Conservation (phyloP, 352 stramenopile species). For the Phytophthora fragariae region DNA sequence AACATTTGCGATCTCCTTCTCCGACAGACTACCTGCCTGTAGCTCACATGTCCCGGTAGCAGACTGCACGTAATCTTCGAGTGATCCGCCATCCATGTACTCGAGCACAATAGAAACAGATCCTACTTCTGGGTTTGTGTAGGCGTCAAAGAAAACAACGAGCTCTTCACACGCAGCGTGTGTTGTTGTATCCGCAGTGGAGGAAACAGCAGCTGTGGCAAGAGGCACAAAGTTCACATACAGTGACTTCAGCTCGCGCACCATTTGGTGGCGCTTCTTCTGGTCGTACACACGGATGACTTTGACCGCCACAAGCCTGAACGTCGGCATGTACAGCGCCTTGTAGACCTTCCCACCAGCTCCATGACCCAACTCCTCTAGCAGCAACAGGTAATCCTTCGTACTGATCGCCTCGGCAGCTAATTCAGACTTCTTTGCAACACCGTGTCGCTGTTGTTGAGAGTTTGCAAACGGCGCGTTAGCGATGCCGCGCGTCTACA, state of each 20-base stretch:
- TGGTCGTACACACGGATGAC: constrained; percentile 90
- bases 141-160: constrained; percentile 94
- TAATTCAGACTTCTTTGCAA: constrained; percentile 22
- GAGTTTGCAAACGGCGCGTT: constrained; percentile 64
- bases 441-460: constrained; percentile 13
- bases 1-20: constrained; percentile 86
- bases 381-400: constrained; percentile 70
- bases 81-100: constrained; percentile 94
- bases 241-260: constrained; percentile 86
- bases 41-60: constrained; percentile 14
- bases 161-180: constrained; percentile 80
- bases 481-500: constrained; percentile 77
- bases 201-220: constrained; percentile 41
- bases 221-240: constrained; percentile 85
- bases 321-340: constrained; percentile 89
- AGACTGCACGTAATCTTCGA: constrained; percentile 80
- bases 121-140: constrained; percentile 86
- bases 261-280: constrained; percentile 90
- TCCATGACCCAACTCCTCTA: constrained; percentile 83
- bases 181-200: neutral
- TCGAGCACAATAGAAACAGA: constrained; percentile 94
- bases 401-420: constrained; percentile 45
- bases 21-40: constrained; percentile 46
- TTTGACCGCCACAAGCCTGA: constrained; percentile 91
- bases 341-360: constrained; percentile 91